Percentiles rank a stretch among this genome's conserved stretches.
Evolutionary conservation across 176 grass and related monocot genomes (phyloP).

Genomic region (Ampelocalamus luodianensis): DNA sequence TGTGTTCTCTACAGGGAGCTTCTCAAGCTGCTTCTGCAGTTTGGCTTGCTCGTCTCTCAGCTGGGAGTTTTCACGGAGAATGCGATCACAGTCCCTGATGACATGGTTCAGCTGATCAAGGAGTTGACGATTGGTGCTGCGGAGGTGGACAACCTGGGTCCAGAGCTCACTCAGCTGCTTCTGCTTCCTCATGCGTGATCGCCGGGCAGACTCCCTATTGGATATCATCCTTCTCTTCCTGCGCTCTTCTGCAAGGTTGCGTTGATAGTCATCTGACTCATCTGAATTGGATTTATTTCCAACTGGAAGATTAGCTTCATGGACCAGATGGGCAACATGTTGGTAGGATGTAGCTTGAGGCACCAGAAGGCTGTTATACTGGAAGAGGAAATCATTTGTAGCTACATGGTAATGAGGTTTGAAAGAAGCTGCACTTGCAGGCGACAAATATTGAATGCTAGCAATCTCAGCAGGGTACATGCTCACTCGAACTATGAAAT

Average conservation of each 20-base stretch:
- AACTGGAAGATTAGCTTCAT: constrained; percentile 53
- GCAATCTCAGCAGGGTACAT: constrained; percentile 89
- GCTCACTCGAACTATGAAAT: constrained; percentile 45
- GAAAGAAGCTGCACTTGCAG: constrained; percentile 60
- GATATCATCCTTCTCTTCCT: constrained; percentile 93
- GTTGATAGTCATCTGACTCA: constrained; percentile 56
- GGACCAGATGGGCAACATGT: constrained; percentile 46
- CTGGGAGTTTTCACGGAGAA: constrained; percentile 66
- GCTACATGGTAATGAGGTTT: constrained; percentile 67
- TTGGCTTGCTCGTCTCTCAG: constrained; percentile 60
- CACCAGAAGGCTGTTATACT: constrained; percentile 49
- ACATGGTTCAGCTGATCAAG: constrained; percentile 78
- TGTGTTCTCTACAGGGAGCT: constrained; percentile 48
- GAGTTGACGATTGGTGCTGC: constrained; percentile 67
- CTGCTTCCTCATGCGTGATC: constrained; percentile 98
- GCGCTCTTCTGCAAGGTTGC: constrained; percentile 66
- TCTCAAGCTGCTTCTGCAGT: constrained; percentile 66
- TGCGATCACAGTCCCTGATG: constrained; percentile 59
- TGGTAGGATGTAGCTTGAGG: constrained; percentile 40
- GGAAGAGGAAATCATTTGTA: constrained; percentile 56
- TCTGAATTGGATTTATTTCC: constrained; percentile 60
- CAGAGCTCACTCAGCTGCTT: constrained; percentile 81
- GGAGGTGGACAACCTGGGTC: constrained; percentile 71
- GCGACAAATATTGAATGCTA: constrained; percentile 67
- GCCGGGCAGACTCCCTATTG: constrained; percentile 88